Evolutionary conservation across 768 basidiomycete genomes (phyloP), one percentile per base, ranked within the genome.

Genomic region (Pulveroboletus ravenelii): DNA sequence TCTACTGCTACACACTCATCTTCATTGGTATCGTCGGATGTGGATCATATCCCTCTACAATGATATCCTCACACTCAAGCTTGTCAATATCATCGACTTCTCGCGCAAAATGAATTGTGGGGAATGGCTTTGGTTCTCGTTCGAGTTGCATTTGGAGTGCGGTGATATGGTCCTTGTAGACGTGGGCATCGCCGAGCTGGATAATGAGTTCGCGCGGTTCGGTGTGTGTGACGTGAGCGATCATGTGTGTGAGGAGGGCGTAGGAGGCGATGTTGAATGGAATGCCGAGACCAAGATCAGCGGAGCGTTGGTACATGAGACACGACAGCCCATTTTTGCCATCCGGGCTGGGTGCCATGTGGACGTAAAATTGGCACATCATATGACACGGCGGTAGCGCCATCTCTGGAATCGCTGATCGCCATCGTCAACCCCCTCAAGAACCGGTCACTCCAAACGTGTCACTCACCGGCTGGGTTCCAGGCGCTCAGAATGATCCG

Each of bases 221-320:
- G 4, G 90, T 93, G 39, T 79, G 77, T 12, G 95, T 97, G 51
- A 96, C 83, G 23, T 81, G 85, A n/a, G 95, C 94, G 56, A 99
- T 82, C 90, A 99, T 93, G 70, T 97, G 93, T 0, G 94, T 96
- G 47, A 99, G 82, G 18, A 99, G 80, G 6, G 96, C 89, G 69
- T 98, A 99, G 0, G 96, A 98, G 12, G 95, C 96, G 69, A 99
- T 98, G 70, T 99, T 99, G 80, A 99, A 99, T 0, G 95, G 95
- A 43, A 99, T 90, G 3, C 95, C 95, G 35, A 99, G 89, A 1
- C 95, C 95, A 8, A 97, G 80, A 66, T 99, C 95, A 15, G 94
- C 94, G 12, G 95, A 97, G 41, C 96, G 89, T 64, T 98, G 95
- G 73, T 86, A 97, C 93, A 98, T 93, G 40, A 95, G 78, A 68